phyloP scores from a whole-genome alignment of 257 asterid species.

The Plantago ovata region DNA sequence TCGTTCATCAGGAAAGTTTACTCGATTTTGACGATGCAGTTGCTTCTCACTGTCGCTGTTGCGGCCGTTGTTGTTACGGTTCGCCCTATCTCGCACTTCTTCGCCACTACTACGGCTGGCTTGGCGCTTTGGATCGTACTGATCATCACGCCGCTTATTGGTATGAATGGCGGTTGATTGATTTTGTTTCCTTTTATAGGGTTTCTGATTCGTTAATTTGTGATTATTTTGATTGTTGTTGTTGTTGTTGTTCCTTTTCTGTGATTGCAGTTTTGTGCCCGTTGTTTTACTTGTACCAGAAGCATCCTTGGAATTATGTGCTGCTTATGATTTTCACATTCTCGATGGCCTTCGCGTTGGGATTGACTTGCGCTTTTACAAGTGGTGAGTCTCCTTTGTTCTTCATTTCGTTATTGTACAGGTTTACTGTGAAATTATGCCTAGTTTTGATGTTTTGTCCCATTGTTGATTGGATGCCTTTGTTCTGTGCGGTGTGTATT shows the following conservation, averaged over 20 bases:
- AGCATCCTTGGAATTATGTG: constrained; percentile 69
- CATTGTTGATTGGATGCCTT: no score
- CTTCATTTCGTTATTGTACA: neutral
- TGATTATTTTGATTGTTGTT: neutral
- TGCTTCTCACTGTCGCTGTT: constrained; percentile 61
- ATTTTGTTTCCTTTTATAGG: neutral
- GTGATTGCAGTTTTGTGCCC: constrained; percentile 61
- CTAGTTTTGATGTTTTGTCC: no score
- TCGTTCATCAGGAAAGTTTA: constrained; percentile 73
- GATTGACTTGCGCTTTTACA: constrained; percentile 74
- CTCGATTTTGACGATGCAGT: constrained; percentile 47
- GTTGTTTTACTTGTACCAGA: constrained; percentile 63
- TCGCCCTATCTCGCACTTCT: constrained; percentile 50
- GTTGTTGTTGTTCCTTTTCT: neutral
- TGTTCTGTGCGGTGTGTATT: no score
- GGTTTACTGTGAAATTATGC: no score
- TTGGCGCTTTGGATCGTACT: constrained; percentile 57
- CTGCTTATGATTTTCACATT: constrained; percentile 77
- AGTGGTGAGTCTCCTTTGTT: constrained; percentile 37
- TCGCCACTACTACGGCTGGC: constrained; percentile 48
- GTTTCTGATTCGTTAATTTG: neutral
- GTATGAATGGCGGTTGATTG: constrained; percentile 23
- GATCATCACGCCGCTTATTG: constrained; percentile 51
- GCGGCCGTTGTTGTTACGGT: constrained; percentile 51
- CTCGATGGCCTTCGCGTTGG: constrained; percentile 62